phyloP scores from a whole-genome alignment of 345 rosid genomes.

The Eutrema japonicum region DNA sequence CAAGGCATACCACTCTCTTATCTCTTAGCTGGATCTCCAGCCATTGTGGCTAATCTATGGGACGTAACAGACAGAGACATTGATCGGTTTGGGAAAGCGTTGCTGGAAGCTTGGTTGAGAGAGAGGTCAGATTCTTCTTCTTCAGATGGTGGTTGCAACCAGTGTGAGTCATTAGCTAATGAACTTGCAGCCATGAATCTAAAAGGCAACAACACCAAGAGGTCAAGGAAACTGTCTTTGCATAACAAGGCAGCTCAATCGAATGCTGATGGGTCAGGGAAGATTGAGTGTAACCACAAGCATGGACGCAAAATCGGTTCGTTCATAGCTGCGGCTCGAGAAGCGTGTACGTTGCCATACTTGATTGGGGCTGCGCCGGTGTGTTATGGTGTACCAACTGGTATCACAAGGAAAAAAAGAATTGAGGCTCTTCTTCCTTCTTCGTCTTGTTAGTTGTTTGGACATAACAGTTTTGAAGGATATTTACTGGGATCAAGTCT shows the following conservation, averaged over 20 bases:
- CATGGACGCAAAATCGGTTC: slow-evolving; percentile 69
- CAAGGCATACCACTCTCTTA: slow-evolving; percentile 76
- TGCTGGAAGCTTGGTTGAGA: slow-evolving; percentile 76
- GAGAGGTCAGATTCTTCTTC: slow-evolving; percentile 58
- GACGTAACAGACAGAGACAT: slow-evolving; percentile 95
- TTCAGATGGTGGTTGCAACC: slow-evolving; percentile 42
- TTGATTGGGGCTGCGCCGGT: slow-evolving; percentile 95
- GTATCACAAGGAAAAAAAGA: slow-evolving; percentile 60
- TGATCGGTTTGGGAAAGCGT: slow-evolving; percentile 81
- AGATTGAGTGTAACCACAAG: slow-evolving; percentile 48
- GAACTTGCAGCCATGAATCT: slow-evolving; percentile 60
- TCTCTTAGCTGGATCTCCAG: slow-evolving; percentile 81
- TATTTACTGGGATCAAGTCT: neutral
- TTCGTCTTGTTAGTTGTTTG: slow-evolving; percentile 18
- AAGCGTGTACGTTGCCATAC: slow-evolving; percentile 68
- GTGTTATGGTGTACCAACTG: slow-evolving; percentile 92
- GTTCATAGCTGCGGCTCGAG: slow-evolving; percentile 75
- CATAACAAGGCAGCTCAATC: slow-evolving; percentile 48
- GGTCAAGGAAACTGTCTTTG: slow-evolving; percentile 48
- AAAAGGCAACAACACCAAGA: slow-evolving; percentile 48
- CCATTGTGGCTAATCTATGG: slow-evolving; percentile 84
- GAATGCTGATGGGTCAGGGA: slow-evolving; percentile 26
- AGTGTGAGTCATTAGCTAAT: slow-evolving; percentile 53
- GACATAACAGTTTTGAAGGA: slow-evolving; percentile 12
- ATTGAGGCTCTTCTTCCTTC: slow-evolving; percentile 35